Base-by-base conservation (phyloP, 1,139 yeast species). In the Suhomyces chickasaworum region DNA sequence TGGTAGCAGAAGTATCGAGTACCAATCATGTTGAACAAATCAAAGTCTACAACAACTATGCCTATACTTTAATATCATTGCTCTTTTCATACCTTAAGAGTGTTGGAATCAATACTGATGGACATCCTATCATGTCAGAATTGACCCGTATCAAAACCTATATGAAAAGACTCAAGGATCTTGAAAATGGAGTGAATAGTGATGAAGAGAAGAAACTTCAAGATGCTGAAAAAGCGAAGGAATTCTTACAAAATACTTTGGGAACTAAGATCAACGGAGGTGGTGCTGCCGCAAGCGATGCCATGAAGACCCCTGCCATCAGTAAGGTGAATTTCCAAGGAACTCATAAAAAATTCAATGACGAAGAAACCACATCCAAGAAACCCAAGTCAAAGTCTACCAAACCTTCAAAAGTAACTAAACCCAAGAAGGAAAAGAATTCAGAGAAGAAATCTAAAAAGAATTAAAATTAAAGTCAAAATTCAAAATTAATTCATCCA, bases 101-200 rank as follows among this genome's bases (percentile, higher is more conserved):
- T 1, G 66, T 68, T 13, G 95, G 95, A 0, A 65, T 75, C 12
- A 80, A 84, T 50, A 77, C 86, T 0, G 71, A 72, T 15, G 64
- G 66, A 3, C 89, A 84, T 52, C 82, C 86, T 0, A 78, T 89
- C 5, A 80, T 83, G 83, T 71, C 73, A 21, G 97, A 90, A 61
- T 71, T 90, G 44, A 74, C 73, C 18, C 73, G 95, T 52, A 84
- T 90, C 35, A 86, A 86, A 62, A 63, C 74, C 13, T 85, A 84
- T 56, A 85, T 89, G 84, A 77, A 75, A 35, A 75, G 84, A 59
- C 76, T 81, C 38, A 80, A 83, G 52, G 70, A 66, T 7, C 64
- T 76, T 2, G 78, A 73, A 44, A 46, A 43, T 36, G 51, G 53
- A n/a, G 46, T 37, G 7, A 37, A 55, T 17, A 45, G 55, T 13